Evolutionary conservation across 352 stramenopile species (phyloP), one percentile per base, ranked within the genome.

Genomic region (Phytophthora cactorum): DNA sequence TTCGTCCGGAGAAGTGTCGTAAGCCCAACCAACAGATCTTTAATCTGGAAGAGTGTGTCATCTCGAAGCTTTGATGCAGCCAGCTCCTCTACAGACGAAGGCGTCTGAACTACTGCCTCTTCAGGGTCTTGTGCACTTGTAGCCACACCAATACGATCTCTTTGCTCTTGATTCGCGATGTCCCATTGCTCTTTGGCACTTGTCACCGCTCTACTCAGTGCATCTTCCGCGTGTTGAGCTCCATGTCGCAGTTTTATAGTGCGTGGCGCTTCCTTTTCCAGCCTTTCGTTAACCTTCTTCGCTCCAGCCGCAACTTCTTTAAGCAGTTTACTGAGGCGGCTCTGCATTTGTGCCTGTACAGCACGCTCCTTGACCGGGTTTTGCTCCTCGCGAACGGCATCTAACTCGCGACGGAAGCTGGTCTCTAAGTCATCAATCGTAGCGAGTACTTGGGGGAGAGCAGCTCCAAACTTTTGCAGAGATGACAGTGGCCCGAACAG

Each of bases 1-100:
- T 64, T 50, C 12, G 50, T 66, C 14, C 60, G 59, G 27, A 77
- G 50, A 28, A 82, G 65, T 5, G 70, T 77, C 10, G 58, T 79
- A 22, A 88, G 66, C 0, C 52, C 63, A 10, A 79, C 64, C 6
- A 90, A 41, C 36, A 88, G 39, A 12, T 90, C 75, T 34, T 88
- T 90, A 43, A 90, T 87, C 41, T 87, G 68, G n/a, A 81, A 82
- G 17, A 90, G 65, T 15, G 74, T 81, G 25, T 85, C 70, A 15
- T 86, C 72, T 11, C 64, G 62, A 46, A 68, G 41, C 44, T 75
- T 71, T 8, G 64, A 52, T 46, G 43, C 52, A 63, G 55, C 60
- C 5, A 71, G 49, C n/a, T 69, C 59, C 6, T 54, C 54, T 38
- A 29, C 47, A 54, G 52, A 53, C 14, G 41, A 34, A 14, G 11